These are phyloP conservation scores for Helotiales sp. DNA, from an alignment of 2,329 filamentous ascomycete species.

Conservation along the genomic window DNA sequence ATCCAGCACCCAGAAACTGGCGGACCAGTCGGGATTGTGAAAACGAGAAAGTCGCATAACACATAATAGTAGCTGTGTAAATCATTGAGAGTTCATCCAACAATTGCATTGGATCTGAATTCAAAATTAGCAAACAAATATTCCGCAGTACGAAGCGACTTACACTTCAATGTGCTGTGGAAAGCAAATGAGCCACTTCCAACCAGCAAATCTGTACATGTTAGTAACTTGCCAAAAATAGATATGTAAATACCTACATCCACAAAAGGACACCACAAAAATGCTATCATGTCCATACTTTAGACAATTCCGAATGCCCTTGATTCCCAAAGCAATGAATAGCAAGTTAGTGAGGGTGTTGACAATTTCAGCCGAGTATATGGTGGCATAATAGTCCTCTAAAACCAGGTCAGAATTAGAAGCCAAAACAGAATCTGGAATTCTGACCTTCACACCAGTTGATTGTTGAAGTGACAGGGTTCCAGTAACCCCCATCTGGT, in stretches of 20 bases:
- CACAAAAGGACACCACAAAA: conserved; percentile 68
- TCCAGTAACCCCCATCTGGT: conserved; percentile 43
- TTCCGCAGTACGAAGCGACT: conserved; percentile 12
- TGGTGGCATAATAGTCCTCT: conserved; percentile 77
- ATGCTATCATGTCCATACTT: conserved; percentile 75
- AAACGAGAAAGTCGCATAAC: conserved; percentile 64
- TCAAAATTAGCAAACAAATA: not conserved
- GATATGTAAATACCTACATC: conserved; percentile 34
- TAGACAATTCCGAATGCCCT: conserved; percentile 75
- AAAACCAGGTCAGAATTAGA: conserved; percentile 17
- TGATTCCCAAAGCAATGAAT: conserved; percentile 78
- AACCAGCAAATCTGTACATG: conserved; percentile 42
- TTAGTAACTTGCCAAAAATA: not conserved
- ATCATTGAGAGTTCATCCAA: conserved; percentile 70
- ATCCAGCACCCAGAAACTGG: conserved; percentile 8
- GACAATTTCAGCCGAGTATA: conserved; percentile 77
- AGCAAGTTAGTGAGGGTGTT: conserved; percentile 82
- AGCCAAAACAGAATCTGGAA: not conserved
- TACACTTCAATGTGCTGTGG: conserved; percentile 49
- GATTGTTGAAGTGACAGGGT: conserved; percentile 43
- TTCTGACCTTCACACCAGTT: conserved; percentile 74
- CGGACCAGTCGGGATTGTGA: conserved; percentile 18
- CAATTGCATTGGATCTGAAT: conserved; percentile 69
- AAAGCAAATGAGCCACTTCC: conserved; percentile 48
- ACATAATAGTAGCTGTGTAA: conserved; percentile 73